These are phyloP conservation scores for Candida koratica DNA, from an alignment of 805 yeast species.

Conservation along the genomic window DNA sequence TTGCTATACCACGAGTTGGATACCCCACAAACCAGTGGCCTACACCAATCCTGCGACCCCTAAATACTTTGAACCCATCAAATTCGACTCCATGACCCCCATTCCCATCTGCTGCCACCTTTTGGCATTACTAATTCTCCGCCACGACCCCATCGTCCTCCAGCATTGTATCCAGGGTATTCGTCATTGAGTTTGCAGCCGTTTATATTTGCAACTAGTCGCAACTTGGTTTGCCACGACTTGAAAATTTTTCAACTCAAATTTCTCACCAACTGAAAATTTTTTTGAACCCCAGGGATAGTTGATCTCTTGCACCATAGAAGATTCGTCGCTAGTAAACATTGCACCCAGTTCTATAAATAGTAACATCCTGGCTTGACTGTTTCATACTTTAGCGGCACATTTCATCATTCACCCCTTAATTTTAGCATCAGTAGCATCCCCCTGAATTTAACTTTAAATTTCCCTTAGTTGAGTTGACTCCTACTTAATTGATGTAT, in stretches of 20 bases:
- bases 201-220: not conserved
- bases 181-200: too few relatives aligned
- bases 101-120: constrained; percentile 24
- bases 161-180: too few relatives aligned
- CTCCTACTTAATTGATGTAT: constrained; percentile 7
- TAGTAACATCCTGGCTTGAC: not conserved
- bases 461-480: not conserved
- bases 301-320: too few relatives aligned
- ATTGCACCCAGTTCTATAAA: too few relatives aligned
- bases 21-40: not conserved
- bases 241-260: too few relatives aligned
- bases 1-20: constrained; percentile 13
- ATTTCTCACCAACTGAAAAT: too few relatives aligned
- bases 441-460: not conserved
- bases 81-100: constrained; percentile 14
- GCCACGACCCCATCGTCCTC: constrained; percentile 10
- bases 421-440: constrained; percentile 1
- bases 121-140: constrained; percentile 16
- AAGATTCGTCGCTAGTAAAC: too few relatives aligned
- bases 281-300: too few relatives aligned
- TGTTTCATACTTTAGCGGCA: not conserved
- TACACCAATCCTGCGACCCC: not conserved
- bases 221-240: too few relatives aligned
- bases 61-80: constrained; percentile 1
- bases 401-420: not conserved